phyloP scores from a whole-genome alignment of 2,329 filamentous ascomycete species.

The Xylaria sp. region DNA sequence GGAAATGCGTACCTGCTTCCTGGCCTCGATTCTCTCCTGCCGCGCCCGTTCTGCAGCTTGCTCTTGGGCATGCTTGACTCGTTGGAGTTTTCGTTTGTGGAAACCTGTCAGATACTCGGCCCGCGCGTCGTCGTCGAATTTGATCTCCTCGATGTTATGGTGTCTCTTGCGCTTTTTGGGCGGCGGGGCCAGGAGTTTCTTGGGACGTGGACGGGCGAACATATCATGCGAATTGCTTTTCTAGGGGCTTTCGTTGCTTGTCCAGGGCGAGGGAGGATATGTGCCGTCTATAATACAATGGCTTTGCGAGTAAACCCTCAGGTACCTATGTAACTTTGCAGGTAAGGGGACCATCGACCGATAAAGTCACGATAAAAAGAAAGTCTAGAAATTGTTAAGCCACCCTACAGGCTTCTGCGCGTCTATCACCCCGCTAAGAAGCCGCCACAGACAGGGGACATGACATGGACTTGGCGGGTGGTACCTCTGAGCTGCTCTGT shows the following conservation, averaged over 20 bases:
- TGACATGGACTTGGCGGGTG: neutral
- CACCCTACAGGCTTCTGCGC: too few relatives aligned
- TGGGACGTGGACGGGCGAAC: conserved; percentile 64
- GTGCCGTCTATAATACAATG: neutral
- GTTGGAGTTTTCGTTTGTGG: conserved; percentile 90
- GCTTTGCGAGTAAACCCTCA: neutral
- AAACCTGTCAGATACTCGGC: conserved; percentile 93
- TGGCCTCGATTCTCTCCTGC: conserved; percentile 74
- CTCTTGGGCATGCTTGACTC: conserved; percentile 84
- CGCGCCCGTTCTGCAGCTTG: conserved; percentile 76
- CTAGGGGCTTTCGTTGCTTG: neutral
- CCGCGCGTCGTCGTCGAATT: conserved; percentile 80
- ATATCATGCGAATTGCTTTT: conserved; percentile 38
- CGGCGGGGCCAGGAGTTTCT: conserved; percentile 64
- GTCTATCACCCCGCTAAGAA: conserved; percentile 17
- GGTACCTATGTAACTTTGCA: neutral
- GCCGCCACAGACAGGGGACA: neutral
- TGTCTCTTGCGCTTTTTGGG: conserved; percentile 70
- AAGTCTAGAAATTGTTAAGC: conserved; percentile 10
- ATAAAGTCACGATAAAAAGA: too few relatives aligned
- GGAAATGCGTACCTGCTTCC: conserved; percentile 70
- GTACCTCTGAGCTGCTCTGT: too few relatives aligned
- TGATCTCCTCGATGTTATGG: conserved; percentile 75
- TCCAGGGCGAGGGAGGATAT: neutral
- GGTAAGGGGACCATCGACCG: neutral